A percentile compares a stretch with the other conserved stretches of the same genome.
Evolutionary conservation across 1,139 yeast genomes (phyloP).

Genomic region (Taphrina deformans): DNA sequence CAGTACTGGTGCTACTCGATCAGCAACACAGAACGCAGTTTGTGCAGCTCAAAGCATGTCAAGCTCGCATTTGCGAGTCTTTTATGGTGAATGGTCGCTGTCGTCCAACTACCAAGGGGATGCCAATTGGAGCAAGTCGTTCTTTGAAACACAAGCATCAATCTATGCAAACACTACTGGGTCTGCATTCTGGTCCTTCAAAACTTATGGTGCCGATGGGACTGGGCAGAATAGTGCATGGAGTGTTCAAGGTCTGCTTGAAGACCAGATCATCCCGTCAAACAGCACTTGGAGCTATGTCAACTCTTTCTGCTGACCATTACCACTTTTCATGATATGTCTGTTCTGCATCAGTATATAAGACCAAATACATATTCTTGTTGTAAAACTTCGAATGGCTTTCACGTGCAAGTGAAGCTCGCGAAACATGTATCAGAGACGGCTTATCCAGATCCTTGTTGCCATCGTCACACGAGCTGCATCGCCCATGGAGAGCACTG

Average conservation of each 20-base stretch:
- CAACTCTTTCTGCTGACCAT: background rate
- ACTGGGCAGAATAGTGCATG: slow-evolving; percentile 4
- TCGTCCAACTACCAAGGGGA: background rate
- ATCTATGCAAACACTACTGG: slow-evolving; percentile 7
- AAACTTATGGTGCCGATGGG: background rate
- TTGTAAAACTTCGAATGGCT: too few species aligned
- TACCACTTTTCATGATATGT: too few species aligned
- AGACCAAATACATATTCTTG: too few species aligned
- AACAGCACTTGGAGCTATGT: background rate
- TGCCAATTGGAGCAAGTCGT: slow-evolving; percentile 41
- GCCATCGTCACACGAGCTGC: too few species aligned
- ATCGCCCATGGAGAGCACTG: too few species aligned
- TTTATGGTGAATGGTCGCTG: slow-evolving; percentile 13
- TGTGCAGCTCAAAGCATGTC: background rate
- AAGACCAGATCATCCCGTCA: background rate
- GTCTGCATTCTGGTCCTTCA: slow-evolving; percentile 14
- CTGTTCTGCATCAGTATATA: too few species aligned
- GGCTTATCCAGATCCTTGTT: too few species aligned
- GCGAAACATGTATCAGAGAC: too few species aligned
- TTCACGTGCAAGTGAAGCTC: too few species aligned
- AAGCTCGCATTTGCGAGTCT: background rate
- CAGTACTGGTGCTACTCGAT: background rate
- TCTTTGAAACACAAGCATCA: slow-evolving; percentile 45
- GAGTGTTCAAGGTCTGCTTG: slow-evolving; percentile 2
- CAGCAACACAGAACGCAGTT: background rate